phyloP scores from a whole-genome alignment of 176 grass and related monocot species.

The Tillandsia leiboldiana region DNA sequence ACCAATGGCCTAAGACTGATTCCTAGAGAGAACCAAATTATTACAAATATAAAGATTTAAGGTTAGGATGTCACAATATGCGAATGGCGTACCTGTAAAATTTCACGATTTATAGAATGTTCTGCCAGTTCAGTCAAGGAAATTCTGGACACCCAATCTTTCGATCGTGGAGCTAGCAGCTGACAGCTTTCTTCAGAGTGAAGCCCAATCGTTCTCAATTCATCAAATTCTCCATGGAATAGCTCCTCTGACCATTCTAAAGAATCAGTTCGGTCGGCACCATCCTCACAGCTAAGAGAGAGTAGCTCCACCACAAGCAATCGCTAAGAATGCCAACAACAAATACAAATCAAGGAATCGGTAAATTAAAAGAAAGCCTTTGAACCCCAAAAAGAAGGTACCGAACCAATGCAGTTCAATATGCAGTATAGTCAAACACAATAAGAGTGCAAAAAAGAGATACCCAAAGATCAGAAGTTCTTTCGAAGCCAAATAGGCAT shows the following conservation, averaged over 20 bases:
- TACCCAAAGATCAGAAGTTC: background rate
- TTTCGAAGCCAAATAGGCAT: background rate
- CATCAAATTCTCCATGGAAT: constrained; percentile 49
- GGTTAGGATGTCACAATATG: background rate
- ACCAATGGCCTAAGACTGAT: too few species aligned
- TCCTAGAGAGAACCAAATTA: background rate
- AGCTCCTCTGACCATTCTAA: constrained; percentile 49
- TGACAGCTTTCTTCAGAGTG: constrained; percentile 31
- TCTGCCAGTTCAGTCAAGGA: constrained; percentile 11
- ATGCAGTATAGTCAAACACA: background rate
- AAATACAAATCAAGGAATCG: background rate
- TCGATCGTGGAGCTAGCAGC: constrained; percentile 15
- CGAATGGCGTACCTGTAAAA: constrained; percentile 46
- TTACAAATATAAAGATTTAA: background rate
- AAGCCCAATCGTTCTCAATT: constrained; percentile 48
- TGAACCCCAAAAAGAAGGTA: constrained; percentile 2
- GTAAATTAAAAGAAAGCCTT: background rate
- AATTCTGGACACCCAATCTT: constrained; percentile 27
- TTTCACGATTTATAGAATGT: constrained; percentile 27
- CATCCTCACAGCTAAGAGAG: constrained; percentile 37
- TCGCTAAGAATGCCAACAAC: constrained; percentile 36
- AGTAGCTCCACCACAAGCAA: constrained; percentile 49
- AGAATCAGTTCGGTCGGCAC: constrained; percentile 9
- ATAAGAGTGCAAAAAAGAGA: background rate
- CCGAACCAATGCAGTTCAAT: constrained; percentile 13